Evolutionary conservation across 768 basidiomycete species (phyloP).

Genomic region (Trametes cinnabarina): DNA sequence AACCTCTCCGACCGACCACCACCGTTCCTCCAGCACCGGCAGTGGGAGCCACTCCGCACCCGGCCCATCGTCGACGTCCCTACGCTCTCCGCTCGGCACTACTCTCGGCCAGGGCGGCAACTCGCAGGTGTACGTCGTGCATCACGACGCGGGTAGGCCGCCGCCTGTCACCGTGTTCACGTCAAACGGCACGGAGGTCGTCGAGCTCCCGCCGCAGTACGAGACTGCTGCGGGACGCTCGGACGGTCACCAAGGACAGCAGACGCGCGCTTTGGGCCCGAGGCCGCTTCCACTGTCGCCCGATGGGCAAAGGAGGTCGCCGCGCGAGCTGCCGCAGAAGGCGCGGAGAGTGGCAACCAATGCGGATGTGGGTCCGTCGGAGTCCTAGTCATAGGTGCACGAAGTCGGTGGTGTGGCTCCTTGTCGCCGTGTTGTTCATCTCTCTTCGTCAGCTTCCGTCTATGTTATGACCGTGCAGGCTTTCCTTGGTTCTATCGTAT

Average conservation of each 20-base stretch:
- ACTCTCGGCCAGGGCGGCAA: conserved; percentile 4
- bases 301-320: conserved; percentile 6
- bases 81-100: conserved; percentile 1
- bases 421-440: background rate
- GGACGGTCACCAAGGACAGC: background rate
- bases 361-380: background rate
- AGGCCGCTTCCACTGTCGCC: conserved; percentile 1
- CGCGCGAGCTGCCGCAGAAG: conserved; percentile 7
- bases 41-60: background rate
- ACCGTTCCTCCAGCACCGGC: background rate
- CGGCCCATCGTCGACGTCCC: background rate
- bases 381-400: background rate
- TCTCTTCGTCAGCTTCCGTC: background rate
- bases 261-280: background rate
- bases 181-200: conserved; percentile 52
- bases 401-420: background rate
- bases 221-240: conserved; percentile 6
- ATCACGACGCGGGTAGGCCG: conserved; percentile 56
- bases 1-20: background rate
- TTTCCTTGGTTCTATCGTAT: background rate
- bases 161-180: conserved; percentile 57
- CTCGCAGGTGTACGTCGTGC: conserved; percentile 53
- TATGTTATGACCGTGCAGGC: too few relatives aligned
- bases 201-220: conserved; percentile 60
- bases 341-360: conserved; percentile 5